Evolutionary conservation across 78 protist species (phyloP), one percentile per base, ranked within the genome.

Genomic region (Dictyostelium brefeldianum): DNA sequence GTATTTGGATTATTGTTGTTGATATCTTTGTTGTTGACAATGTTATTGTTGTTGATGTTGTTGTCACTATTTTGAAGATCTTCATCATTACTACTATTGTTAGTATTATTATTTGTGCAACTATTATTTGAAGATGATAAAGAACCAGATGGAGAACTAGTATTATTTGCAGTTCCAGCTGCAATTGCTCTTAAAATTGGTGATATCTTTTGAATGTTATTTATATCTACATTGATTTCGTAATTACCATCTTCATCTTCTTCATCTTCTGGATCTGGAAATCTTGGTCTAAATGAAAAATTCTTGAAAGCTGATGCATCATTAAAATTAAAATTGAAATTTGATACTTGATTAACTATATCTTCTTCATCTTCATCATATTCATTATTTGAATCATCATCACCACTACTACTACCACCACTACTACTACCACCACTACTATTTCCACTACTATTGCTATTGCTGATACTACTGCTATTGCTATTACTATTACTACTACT

Each of bases 171-270:
- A 62, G n/a, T 62, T 25, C 70, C 70, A n/a, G n/a, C 27, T 10
- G n/a, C 36, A 12, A 73, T 73, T 36, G 79, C 79, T 46, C 79
- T 73, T 36, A 73, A 47, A n/a, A 73, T 73, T n/a, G 79, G 79
- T 11, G 79, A 73, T 46, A 73, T 73, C 22, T 46, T 73, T 73
- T 73, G 79, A 20, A 73, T 36, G n/a, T 73, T 73, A 15, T 73
- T 73, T 46, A 31, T 6, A 73, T 73, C 79, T 46, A 73, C 46
- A 47, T 73, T 73, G 17, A 73, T 73, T 22, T 77, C 51, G 59
- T 50, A 36, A 31, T 50, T 29, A 27, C 51, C 51, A 27, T 77
- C 64, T 4, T 27, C 47, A 7, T 75, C 25, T 10, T 50, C 67
- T 50, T 77, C 29, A 4, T 31, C 81, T 36, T 50, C 81, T 22